Conservation (phyloP, 495 filamentous ascomycete genomes). For the Lichenothelia convexa region DNA sequence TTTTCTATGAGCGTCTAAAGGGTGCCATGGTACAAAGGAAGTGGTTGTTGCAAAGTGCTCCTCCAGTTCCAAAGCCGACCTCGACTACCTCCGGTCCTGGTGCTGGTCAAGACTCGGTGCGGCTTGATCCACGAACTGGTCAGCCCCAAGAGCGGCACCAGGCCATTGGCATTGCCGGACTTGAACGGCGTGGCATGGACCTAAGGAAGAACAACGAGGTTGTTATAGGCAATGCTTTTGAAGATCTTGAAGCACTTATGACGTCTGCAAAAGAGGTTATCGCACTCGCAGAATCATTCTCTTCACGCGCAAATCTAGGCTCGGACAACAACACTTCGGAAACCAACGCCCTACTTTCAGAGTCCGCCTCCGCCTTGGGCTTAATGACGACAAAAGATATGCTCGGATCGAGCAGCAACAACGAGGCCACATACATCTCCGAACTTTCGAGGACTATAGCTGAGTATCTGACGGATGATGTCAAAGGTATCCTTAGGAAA, state of each 20-base stretch:
- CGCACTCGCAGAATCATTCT: conserved; percentile 76
- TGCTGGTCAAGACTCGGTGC: not conserved
- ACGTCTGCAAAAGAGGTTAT: conserved; percentile 91
- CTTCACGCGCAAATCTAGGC: conserved; percentile 42
- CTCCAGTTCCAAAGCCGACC: conserved; percentile 61
- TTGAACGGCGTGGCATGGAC: conserved; percentile 69
- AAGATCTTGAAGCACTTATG: conserved; percentile 94
- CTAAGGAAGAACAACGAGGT: conserved; percentile 78
- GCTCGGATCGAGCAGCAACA: conserved; percentile 33
- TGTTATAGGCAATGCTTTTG: conserved; percentile 86
- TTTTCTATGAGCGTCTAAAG: conserved; percentile 78
- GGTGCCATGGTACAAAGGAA: conserved; percentile 77
- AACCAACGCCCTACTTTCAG: conserved; percentile 54
- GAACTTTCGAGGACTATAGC: conserved; percentile 80
- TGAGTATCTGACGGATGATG: conserved; percentile 86
- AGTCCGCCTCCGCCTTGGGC: conserved; percentile 70
- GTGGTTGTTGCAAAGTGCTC: conserved; percentile 85
- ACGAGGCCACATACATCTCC: conserved; percentile 43
- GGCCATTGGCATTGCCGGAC: conserved; percentile 74
- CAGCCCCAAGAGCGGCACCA: conserved; percentile 32
- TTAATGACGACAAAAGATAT: conserved; percentile 92
- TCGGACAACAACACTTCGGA: conserved; percentile 37
- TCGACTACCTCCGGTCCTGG: conserved; percentile 1
- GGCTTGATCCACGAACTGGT: too few relatives aligned
- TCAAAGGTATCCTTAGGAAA: conserved; percentile 54